Percentiles rank a stretch among this genome's conserved stretches.
Conservation (phyloP, 495 filamentous ascomycete species). For the Astrothelium subdiscretum region DNA sequence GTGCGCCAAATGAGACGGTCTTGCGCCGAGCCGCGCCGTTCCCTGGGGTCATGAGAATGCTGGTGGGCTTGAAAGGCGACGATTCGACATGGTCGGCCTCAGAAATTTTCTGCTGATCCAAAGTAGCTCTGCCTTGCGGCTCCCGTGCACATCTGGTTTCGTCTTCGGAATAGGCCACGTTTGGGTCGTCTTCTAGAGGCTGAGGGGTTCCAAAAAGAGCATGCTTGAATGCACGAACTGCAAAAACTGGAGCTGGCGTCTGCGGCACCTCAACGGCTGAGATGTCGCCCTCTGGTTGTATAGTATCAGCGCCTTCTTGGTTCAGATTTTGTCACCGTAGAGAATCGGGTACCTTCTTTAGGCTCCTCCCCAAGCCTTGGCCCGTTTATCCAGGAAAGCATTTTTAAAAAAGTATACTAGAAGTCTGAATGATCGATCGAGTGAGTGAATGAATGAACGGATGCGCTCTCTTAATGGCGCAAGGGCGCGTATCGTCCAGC, state of each 20-base stretch:
- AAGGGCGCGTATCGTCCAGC: background rate
- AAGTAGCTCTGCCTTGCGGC: background rate
- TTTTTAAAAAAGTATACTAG: background rate
- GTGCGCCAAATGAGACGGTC: slow-evolving; percentile 73
- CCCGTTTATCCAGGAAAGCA: slow-evolving; percentile 31
- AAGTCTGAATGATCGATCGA: background rate
- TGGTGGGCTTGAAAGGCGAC: slow-evolving; percentile 51
- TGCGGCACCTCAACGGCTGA: slow-evolving; percentile 55
- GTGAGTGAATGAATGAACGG: background rate
- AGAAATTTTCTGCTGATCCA: slow-evolving; percentile 6
- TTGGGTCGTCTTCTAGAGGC: slow-evolving; percentile 28
- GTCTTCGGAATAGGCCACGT: slow-evolving; percentile 5
- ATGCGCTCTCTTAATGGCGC: background rate
- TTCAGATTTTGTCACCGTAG: background rate
- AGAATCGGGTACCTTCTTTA: slow-evolving; percentile 1
- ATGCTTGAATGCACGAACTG: slow-evolving; percentile 81
- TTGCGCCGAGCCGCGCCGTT: slow-evolving; percentile 68
- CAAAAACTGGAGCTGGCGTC: slow-evolving; percentile 89
- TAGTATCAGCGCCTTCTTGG: slow-evolving; percentile 2
- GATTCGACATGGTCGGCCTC: slow-evolving; percentile 10
- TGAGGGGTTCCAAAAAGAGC: slow-evolving; percentile 82
- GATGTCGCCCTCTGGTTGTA: slow-evolving; percentile 7
- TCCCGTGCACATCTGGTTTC: background rate
- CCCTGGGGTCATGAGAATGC: slow-evolving; percentile 84
- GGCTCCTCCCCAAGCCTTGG: slow-evolving; percentile 12